These are phyloP conservation scores for Bipolaris oryzae DNA, from an alignment of 2,329 filamentous ascomycete genomes.

Conservation along the genomic window DNA sequence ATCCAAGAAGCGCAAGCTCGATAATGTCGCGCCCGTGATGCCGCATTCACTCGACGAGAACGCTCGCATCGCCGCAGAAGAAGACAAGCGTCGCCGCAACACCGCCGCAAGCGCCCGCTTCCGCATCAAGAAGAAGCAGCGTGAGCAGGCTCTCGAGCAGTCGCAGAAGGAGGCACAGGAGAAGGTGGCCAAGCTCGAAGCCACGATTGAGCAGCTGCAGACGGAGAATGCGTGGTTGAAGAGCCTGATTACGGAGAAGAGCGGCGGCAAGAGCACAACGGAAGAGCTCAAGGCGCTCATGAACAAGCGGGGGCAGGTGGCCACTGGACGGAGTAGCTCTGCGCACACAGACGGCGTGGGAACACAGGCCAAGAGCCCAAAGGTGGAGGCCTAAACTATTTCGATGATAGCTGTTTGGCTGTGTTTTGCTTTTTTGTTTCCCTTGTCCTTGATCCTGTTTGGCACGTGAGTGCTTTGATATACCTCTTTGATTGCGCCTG, in stretches of 20 bases:
- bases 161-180: slow-evolving; percentile 59
- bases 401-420: slow-evolving; percentile 3
- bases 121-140: slow-evolving; percentile 63
- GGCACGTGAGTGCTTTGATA: not conserved
- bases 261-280: slow-evolving; percentile 43
- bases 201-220: slow-evolving; percentile 57
- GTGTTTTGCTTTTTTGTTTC: not conserved
- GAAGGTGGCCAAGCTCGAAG: slow-evolving; percentile 53
- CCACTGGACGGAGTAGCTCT: slow-evolving; percentile 43
- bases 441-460: not conserved
- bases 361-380: slow-evolving; percentile 36
- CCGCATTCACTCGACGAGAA: slow-evolving; percentile 52
- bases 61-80: slow-evolving; percentile 56
- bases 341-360: slow-evolving; percentile 48
- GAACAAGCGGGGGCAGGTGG: slow-evolving; percentile 43
- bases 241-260: slow-evolving; percentile 59
- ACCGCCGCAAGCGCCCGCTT: slow-evolving; percentile 60
- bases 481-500: not conserved
- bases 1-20: slow-evolving; percentile 57
- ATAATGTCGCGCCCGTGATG: slow-evolving; percentile 39
- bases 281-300: slow-evolving; percentile 43
- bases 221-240: slow-evolving; percentile 61
- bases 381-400: slow-evolving; percentile 39
- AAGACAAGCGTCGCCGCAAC: slow-evolving; percentile 61
- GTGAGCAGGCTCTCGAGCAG: slow-evolving; percentile 59